Percentiles rank a stretch among this genome's conserved stretches.
Evolutionary conservation across 2,329 filamentous ascomycete genomes (phyloP).

Genomic region (Colletotrichum liriopes): DNA sequence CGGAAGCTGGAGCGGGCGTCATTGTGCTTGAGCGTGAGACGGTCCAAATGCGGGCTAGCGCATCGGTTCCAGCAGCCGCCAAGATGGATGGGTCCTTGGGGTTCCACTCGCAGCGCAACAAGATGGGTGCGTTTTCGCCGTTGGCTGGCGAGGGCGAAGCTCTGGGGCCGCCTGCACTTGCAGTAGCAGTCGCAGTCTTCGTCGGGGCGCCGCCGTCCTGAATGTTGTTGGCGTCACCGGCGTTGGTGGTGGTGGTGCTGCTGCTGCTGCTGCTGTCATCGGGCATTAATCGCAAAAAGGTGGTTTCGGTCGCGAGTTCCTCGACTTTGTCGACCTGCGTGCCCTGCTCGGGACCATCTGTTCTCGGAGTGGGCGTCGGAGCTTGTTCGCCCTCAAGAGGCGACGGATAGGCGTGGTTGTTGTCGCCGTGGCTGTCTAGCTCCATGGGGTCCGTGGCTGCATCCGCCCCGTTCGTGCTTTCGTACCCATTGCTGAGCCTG

Average conservation of each 20-base stretch:
- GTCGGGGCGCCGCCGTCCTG: conserved; percentile 53
- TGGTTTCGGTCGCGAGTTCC: conserved; percentile 73
- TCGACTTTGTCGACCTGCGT: conserved; percentile 76
- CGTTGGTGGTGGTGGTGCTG: not conserved
- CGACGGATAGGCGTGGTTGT: conserved; percentile 77
- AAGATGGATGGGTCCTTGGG: conserved; percentile 75
- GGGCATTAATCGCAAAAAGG: conserved; percentile 69
- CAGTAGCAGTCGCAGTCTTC: conserved; percentile 54
- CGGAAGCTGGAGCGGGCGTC: conserved; percentile 36
- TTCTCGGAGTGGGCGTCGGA: conserved; percentile 67
- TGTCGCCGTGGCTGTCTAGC: conserved; percentile 65
- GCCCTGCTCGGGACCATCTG: conserved; percentile 75
- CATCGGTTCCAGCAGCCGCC: conserved; percentile 79
- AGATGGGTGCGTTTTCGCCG: conserved; percentile 70
- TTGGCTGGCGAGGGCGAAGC: conserved; percentile 52
- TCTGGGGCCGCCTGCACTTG: conserved; percentile 34
- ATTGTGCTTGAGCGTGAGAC: conserved; percentile 68
- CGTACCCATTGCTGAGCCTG: conserved; percentile 75
- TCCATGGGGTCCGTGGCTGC: conserved; percentile 70
- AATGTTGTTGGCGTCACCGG: conserved; percentile 35
- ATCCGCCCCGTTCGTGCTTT: conserved; percentile 64
- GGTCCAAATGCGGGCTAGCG: conserved; percentile 79
- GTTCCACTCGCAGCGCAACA: conserved; percentile 80
- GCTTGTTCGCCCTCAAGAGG: conserved; percentile 72
- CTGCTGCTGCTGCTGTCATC: conserved; percentile 52